Conservation (phyloP, 495 filamentous ascomycete species). For the Trichoderma asperelloides region DNA sequence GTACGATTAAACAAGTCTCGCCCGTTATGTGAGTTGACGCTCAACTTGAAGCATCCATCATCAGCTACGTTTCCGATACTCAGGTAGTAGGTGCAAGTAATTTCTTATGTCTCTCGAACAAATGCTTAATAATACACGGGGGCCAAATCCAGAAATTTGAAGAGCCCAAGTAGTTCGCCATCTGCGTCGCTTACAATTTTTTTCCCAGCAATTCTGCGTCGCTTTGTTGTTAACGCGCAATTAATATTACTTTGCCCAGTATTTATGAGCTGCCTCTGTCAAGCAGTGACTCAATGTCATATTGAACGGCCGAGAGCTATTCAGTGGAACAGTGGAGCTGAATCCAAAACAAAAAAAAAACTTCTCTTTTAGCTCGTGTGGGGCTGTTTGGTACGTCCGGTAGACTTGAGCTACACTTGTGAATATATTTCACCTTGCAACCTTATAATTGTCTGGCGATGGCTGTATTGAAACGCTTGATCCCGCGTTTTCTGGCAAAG, state of each 20-base stretch:
- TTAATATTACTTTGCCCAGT: neutral
- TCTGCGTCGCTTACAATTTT: too few relatives aligned
- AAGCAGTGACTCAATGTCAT: neutral
- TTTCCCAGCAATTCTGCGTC: too few relatives aligned
- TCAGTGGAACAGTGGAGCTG: neutral
- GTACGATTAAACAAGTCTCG: neutral
- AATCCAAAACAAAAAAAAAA: neutral
- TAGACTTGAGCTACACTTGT: neutral
- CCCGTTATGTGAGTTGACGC: neutral
- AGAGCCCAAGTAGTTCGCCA: too few relatives aligned
- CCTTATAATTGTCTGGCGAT: neutral
- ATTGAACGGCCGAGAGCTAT: neutral
- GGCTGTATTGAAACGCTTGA: neutral
- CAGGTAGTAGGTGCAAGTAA: too few relatives aligned
- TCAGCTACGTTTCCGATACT: neutral
- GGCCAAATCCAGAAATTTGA: too few relatives aligned
- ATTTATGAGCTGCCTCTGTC: neutral
- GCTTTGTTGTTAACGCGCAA: too few relatives aligned
- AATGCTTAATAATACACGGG: too few relatives aligned
- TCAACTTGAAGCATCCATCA: neutral
- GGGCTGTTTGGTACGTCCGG: neutral
- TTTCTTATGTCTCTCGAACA: too few relatives aligned
- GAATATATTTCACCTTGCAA: neutral
- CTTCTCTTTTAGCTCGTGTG: neutral
- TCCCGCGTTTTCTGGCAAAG: neutral